phyloP scores from a whole-genome alignment of 2,329 filamentous ascomycete species.

The Xylariaceae sp. region DNA sequence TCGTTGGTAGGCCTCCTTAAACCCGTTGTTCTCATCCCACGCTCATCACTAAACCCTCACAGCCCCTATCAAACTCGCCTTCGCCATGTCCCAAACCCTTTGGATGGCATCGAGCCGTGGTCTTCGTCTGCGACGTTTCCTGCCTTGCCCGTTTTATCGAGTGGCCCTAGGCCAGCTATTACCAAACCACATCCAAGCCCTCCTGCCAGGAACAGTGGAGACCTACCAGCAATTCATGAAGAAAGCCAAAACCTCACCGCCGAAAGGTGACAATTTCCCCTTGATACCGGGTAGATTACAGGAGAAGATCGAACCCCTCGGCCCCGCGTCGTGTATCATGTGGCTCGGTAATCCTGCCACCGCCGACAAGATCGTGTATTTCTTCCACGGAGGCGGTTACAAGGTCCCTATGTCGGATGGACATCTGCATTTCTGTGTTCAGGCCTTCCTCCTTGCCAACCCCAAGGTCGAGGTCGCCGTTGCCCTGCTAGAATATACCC shows the following conservation, averaged over 20 bases:
- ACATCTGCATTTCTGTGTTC: not conserved
- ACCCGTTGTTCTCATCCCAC: no score
- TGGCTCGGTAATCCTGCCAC: slow-evolving; percentile 1
- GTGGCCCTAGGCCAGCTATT: not conserved
- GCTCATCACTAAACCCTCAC: not conserved
- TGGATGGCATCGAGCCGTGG: not conserved
- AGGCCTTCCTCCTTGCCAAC: not conserved
- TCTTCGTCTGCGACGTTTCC: not conserved
- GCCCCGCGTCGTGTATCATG: not conserved
- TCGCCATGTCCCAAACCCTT: not conserved
- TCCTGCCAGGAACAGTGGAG: not conserved
- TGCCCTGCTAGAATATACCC: not conserved
- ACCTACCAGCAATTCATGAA: not conserved
- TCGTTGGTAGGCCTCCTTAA: not conserved
- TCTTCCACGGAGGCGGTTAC: slow-evolving; percentile 1
- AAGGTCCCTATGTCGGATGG: not conserved
- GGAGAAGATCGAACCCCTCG: not conserved
- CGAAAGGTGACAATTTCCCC: not conserved
- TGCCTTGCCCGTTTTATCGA: not conserved
- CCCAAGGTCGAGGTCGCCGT: not conserved
- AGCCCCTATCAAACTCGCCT: not conserved
- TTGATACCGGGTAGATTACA: not conserved
- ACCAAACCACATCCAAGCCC: not conserved
- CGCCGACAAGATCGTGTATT: not conserved
- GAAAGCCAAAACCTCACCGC: not conserved